Percentiles rank a stretch among this genome's conserved stretches.
Conservation (phyloP, 768 basidiomycete species). For the Pisolithus microcarpus region DNA sequence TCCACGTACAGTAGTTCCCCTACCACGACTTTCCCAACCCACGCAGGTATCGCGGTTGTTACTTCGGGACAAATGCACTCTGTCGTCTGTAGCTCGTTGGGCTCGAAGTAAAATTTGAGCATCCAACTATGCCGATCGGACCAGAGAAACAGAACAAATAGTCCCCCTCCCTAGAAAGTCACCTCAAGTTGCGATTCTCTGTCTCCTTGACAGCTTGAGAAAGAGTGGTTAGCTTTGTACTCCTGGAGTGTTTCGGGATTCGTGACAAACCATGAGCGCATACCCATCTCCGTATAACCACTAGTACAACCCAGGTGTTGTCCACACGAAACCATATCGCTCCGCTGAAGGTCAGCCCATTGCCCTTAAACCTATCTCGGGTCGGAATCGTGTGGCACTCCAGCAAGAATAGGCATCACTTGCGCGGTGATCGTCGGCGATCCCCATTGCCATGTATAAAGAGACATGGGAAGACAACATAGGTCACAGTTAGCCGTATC, state of each 20-base stretch:
- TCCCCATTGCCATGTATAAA: constrained; percentile 26
- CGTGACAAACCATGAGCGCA: constrained; percentile 32
- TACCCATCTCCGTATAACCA: constrained; percentile 56
- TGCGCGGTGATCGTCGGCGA: constrained; percentile 20
- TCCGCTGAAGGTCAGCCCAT: constrained; percentile 53
- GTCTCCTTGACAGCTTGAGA: too few species aligned
- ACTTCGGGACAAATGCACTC: too few species aligned
- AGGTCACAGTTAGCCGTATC: constrained; percentile 72
- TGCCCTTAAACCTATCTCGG: constrained; percentile 61
- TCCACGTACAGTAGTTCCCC: too few species aligned
- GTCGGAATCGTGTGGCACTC: constrained; percentile 64
- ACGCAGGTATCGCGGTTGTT: too few species aligned
- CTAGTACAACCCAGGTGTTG: constrained; percentile 58
- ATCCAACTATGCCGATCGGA: too few species aligned
- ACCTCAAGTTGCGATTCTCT: too few species aligned
- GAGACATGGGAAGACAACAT: constrained; percentile 53
- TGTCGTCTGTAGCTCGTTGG: too few species aligned
- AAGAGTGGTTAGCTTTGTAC: too few species aligned
- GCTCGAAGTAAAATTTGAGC: too few species aligned
- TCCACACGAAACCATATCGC: constrained; percentile 43
- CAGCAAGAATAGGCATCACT: constrained; percentile 55
- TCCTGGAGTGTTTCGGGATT: constrained; percentile 24
- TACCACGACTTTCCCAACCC: too few species aligned
- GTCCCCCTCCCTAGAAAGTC: too few species aligned
- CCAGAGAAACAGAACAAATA: too few species aligned